Percentiles rank a stretch among this genome's conserved stretches.
Evolutionary conservation across 2,329 filamentous ascomycete genomes (phyloP).

Genomic region (Myotisia sp.): DNA sequence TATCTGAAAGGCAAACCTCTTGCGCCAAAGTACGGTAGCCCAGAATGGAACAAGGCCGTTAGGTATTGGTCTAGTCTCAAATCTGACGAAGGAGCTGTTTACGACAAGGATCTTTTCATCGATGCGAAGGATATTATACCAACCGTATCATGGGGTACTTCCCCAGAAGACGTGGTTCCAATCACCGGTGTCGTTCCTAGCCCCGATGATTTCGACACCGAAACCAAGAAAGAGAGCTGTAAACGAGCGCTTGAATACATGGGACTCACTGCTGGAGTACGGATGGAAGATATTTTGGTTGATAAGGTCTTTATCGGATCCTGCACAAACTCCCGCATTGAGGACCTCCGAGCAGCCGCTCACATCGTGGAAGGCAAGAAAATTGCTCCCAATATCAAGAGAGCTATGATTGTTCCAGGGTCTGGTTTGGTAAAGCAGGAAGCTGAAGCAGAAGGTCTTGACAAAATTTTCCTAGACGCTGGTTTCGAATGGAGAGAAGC

Average conservation of each 20-base stretch:
- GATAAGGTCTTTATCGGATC: conserved; percentile 98
- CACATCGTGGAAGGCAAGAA: conserved; percentile 75
- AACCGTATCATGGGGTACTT: conserved; percentile 93
- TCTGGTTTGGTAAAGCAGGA: conserved; percentile 87
- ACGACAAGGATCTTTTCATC: conserved; percentile 77
- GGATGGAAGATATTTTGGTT: conserved; percentile 77
- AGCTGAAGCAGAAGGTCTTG: conserved; percentile 80
- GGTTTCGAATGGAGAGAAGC: conserved; percentile 98
- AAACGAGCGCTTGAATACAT: conserved; percentile 86
- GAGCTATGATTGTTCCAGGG: conserved; percentile 90
- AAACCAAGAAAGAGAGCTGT: conserved; percentile 66
- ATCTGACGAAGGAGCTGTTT: conserved; percentile 78
- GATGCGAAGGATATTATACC: conserved; percentile 86
- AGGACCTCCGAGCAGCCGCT: conserved; percentile 81
- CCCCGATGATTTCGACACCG: conserved; percentile 69
- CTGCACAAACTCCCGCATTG: conserved; percentile 93
- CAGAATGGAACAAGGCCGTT: conserved; percentile 78
- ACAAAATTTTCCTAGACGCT: conserved; percentile 80
- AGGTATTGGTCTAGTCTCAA: conserved; percentile 77
- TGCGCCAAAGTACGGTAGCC: conserved; percentile 67
- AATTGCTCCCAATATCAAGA: conserved; percentile 75
- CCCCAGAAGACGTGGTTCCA: conserved; percentile 87
- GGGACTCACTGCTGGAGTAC: conserved; percentile 74
- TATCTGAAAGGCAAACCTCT: conserved; percentile 87
- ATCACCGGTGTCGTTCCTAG: conserved; percentile 85